Evolutionary conservation across 306 rosid species (phyloP), one percentile per base, ranked within the genome.

Genomic region (Arachis stenosperma): DNA sequence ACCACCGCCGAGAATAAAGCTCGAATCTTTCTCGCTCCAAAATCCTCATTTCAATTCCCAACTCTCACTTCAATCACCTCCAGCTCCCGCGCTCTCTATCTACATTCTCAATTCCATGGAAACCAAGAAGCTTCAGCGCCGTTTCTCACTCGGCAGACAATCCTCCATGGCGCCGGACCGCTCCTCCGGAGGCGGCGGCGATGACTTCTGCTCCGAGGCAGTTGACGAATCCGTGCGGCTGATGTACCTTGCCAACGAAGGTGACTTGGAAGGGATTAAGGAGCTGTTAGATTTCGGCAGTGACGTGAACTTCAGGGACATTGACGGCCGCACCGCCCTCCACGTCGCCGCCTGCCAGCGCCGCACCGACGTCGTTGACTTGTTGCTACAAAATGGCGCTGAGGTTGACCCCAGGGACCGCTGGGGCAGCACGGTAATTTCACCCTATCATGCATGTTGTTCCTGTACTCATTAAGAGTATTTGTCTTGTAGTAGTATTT

Each of bases 301-400:
- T 39, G 88, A 94, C 78, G 97, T 88, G 53, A 91, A 91, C 74
- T 94, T 85, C 89, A 79, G 77, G 3, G 98, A 94, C 83, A 79
- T 78, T 67, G 98, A 94, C 60, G 82, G 75, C 61, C 96, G 98
- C 79, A 89, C 98, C 64, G 92, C 96, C 40, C 89, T 94, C 29
- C 98, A 94, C 22, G 75, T 94, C 64, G 96, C 97, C 53, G 90
- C 97, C 0, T 94, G 98, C 55, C 96, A 94, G 74, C 91, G 87
- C 13, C 78, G 54, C 50, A 75, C 76, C 52, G 88, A 94, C 17
- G 90, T 91, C 36, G 96, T 94, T 27, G 81, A 80, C 10, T 69
- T 89, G 74, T 78, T 94, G 78, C 89, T 94, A 15, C 88, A 61
- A 14, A 84, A 81, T 39, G 95, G 91, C 0, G 96, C 98, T 30